phyloP scores from a whole-genome alignment of 805 yeast species.

The Metschnikowia drakensbergensis region DNA sequence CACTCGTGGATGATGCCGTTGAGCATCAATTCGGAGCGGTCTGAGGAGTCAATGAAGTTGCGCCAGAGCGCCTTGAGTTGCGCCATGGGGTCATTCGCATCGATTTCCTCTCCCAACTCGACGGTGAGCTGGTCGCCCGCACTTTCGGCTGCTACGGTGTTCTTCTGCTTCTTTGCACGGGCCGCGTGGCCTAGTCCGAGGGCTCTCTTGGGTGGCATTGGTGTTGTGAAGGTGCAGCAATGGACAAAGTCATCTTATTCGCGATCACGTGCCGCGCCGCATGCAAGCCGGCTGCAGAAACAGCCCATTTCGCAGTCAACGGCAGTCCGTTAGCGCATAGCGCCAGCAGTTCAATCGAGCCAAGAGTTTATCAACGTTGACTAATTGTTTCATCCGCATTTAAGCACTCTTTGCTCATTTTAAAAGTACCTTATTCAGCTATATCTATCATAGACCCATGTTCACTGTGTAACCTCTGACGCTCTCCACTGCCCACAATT shows the following conservation, averaged over 20 bases:
- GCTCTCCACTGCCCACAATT: no score
- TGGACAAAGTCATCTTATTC: not conserved
- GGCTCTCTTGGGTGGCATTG: conserved; percentile 29
- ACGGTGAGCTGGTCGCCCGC: conserved; percentile 39
- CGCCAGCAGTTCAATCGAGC: no score
- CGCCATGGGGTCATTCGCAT: conserved; percentile 73
- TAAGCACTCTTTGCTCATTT: no score
- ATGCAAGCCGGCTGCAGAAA: not conserved
- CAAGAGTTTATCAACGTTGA: no score
- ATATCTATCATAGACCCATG: no score
- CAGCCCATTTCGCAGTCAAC: conserved; percentile 1
- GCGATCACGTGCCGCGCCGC: not conserved
- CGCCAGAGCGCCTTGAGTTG: conserved; percentile 73
- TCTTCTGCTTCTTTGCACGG: conserved; percentile 25
- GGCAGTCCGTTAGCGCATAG: not conserved
- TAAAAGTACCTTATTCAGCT: no score
- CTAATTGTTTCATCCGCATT: no score
- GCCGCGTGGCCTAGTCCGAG: conserved; percentile 38
- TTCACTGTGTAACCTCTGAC: no score
- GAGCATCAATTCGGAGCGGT: conserved; percentile 59
- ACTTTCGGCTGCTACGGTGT: conserved; percentile 6
- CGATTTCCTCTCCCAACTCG: conserved; percentile 65
- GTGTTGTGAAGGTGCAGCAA: not conserved
- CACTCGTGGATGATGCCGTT: conserved; percentile 93
- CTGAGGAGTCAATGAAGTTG: conserved; percentile 53